Base-by-base conservation (phyloP, 1,284 basidiomycete genomes). In the Malassezia dermatis region DNA sequence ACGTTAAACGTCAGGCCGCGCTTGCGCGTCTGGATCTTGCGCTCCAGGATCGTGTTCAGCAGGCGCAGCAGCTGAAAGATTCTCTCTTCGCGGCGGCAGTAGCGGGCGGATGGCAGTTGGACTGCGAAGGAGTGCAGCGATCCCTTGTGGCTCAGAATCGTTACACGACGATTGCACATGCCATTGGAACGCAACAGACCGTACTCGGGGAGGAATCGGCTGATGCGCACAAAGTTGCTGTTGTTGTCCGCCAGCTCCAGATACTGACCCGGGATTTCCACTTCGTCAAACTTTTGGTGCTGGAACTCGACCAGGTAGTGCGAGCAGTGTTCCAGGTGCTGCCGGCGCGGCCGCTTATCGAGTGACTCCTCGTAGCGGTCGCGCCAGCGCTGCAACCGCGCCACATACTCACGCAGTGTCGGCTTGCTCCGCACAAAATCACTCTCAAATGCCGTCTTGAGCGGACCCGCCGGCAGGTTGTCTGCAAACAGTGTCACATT, bases 301-400 rank as follows among this genome's bases (percentile, higher is more conserved):
- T 98, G 93, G 80, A 98, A 99, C 75, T 98, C 93, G 11, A 89
- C 88, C 61, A 98, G 79, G 77, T 90, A 96, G 76, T 94, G 90
- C 63, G 88, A 91, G 44, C 89, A 79, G 56, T 85, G 80, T 64
- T 96, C 91, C 49, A 99, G 78, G n/a, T 88, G 84, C 69, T 93
- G 88, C 51, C 85, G 78, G 45, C 85, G 83, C 32, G 90, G 87
- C 37, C 89, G 81, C 26, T 82, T 79, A 73, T 96, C 90, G 13
- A 99, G 79, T 42, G 83, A 78, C 56, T 80, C 81, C 75, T 98
- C 94, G 76, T 91, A 95, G 64, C 83, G 84, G 72, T 95, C 88
- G 48, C 93, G 81, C 94, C 94, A 98, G 60, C 82, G 81, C 72
- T 95, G 90, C 26, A 99, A 80, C 43, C 86, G 84, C 58, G 82